Evolutionary conservation across 139 green algal species (phyloP), one percentile per base, ranked within the genome.

Genomic region (Volvox reticuliferus): DNA sequence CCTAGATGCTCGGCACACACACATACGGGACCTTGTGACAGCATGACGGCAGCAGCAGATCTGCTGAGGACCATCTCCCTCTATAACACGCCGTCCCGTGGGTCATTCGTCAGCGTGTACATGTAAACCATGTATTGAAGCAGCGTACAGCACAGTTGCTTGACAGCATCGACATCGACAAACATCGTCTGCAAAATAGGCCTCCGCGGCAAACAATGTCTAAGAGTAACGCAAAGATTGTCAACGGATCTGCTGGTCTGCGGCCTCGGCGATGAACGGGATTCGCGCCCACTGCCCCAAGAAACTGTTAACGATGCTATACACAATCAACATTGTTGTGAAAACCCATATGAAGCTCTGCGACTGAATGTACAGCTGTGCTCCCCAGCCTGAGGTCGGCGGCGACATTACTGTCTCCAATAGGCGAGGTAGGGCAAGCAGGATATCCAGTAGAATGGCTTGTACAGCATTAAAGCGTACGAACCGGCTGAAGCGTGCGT

Each of bases 341-440:
- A 95, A 94, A 26, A 96, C 83, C 94, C 94, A 96, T 20, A 96
- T 88, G 14, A 93, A 95, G 83, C 90, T 94, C 76, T 96, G 93
- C 19, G 89, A 84, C 21, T 94, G 75, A 12, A 92, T 91, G 81
- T 96, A 96, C 21, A 93, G 36, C 89, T 96, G 89, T 80, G 93
- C 36, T 36, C 82, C 92, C 91, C 87, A 94, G 62, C 94, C 93
- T 2, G 69, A 36, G 1, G 80, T 93, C 19, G 94, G 94, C 14
- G 92, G 91, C 32, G 89, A 89, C 30, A 95, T 35, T 21, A 94
- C 77, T 19, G 79, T 92, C 91, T 96, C 94, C 65, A 94, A 62
- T 30, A 96, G 90, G 14, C 94, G 90, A 3, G 94, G 94, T 44
- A 96, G 85, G 32, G 95, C 91, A 5, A 96, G 90, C 30, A 93